phyloP scores from a whole-genome alignment of 208 protist genomes.

The Tritrichomonas musculus region DNA sequence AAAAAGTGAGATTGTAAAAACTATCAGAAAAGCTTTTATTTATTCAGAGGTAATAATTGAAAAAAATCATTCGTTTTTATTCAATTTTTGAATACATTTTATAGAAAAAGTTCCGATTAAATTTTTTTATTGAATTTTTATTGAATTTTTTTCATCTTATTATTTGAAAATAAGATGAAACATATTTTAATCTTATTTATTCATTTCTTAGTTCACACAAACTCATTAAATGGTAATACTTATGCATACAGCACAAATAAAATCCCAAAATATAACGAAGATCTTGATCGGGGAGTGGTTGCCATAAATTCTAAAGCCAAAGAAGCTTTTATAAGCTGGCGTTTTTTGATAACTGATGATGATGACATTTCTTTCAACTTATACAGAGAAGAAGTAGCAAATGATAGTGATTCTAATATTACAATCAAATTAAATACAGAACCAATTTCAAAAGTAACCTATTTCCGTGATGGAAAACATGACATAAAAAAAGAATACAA shows the following conservation, averaged over 20 bases:
- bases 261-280: neutral
- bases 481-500: neutral
- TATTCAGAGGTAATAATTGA: too few relatives aligned
- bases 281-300: neutral
- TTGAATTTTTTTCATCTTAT: too few relatives aligned
- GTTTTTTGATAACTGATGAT: slow-evolving; percentile 27
- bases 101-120: too few relatives aligned
- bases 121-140: too few relatives aligned
- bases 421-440: neutral
- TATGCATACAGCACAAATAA: slow-evolving; percentile 9
- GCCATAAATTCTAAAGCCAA: neutral
- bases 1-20: too few relatives aligned
- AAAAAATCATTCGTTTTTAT: too few relatives aligned
- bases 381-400: too few relatives aligned
- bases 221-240: neutral
- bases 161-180: too few relatives aligned
- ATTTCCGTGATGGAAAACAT: neutral
- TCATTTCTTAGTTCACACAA: too few relatives aligned
- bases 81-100: too few relatives aligned
- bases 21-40: too few relatives aligned
- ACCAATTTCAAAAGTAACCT: neutral
- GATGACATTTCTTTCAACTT: neutral
- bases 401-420: neutral
- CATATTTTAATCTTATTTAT: too few relatives aligned
- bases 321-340: neutral